Evolutionary conservation across 805 yeast species (phyloP), one percentile per base, ranked within the genome.

Genomic region (Starmerella apis): DNA sequence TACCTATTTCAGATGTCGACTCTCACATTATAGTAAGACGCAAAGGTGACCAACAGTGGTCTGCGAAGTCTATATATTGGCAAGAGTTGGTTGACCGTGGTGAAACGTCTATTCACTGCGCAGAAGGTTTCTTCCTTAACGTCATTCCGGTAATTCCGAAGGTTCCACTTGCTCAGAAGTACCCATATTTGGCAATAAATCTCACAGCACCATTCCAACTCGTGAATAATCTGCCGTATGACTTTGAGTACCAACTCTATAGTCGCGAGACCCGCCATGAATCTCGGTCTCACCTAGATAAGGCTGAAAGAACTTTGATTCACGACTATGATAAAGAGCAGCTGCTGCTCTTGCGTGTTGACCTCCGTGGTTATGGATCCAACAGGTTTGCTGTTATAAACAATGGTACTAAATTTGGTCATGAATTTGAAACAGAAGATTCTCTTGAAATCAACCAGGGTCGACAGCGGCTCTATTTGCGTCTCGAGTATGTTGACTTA

Each of bases 201-300:
- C 67, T 92, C 6, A 79, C 92, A 0, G 86, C 97, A 0, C 97
- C 98, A 0, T 66, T 92, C 42, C 85, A 84, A 57, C 71, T 92
- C 51, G 87, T 84, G 57, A 92, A 92, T 60, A 68, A 86, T 46
- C 64, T 94, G 45, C 97, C 99, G 0, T 83, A 75, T 61, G 95
- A 85, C 58, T 65, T 90, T 39, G 71, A 76, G 18, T 86, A 83
- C 66, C 71, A 83, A 50, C 71, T 92, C 13, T 83, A 82, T 64
- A 92, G 87, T 63, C 84, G 85, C 59, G 79, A 78, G 19, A 70
- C 79, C 31, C 75, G 75, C 47, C 75, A 74, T 51, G 88, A 81
- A 50, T 79, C 87, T 81, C 73, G 72, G 48, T 80, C 81, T 23
- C 61, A 64, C 10, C 68, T 94, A 37, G 67, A 68, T 41, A 77